Evolutionary conservation across 768 basidiomycete genomes (phyloP), one percentile per base, ranked within the genome.

Genomic region (Suillus paluster): DNA sequence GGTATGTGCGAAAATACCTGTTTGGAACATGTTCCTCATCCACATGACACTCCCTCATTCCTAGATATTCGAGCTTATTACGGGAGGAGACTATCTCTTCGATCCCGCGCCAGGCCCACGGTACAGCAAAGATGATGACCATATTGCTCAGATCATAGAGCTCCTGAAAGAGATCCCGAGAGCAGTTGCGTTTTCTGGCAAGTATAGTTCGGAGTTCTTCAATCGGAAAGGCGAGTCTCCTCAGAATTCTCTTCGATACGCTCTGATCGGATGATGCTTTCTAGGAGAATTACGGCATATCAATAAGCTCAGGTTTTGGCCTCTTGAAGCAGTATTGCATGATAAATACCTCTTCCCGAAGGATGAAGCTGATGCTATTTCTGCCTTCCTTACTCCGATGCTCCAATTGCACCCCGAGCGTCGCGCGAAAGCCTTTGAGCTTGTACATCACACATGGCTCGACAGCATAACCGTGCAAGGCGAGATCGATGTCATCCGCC

Each of bases 81-180:
- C 92, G 0, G 97, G 97, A 21, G 97, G 97, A 23, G 97, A 99
- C 74, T 99, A 99, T 77, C 85, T 99, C 41, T 99, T 99, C 72
- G 97, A 99, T 72, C 97, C 97, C 0, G 95, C 95, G 23, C 92
- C 93, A 1, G 97, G 97, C 3, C 89, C 93, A 53, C 88, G 95
- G 45, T 98, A 97, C 72, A 93, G 90, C 79, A 99, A 99, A 75
- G 94, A 97, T 76, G 95, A 96, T 73, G 92, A 95, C 71, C 96
- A 99, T 71, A 94, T 99, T 63, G 97, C 97, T 4, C 97, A 99
- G 79, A 94, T 99, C 66, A 94, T 98, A 75, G 97, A 99, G 78
- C 83, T 99, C 12, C 81, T 98, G 71, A 97, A 96, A 48, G 94
- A 97, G 66, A 84, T 97, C 45, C 94, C 95, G 1, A 88, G 87